These are phyloP conservation scores for Lithospermum erythrorhizon DNA, from an alignment of 257 asterid genomes.

Conservation along the genomic window DNA sequence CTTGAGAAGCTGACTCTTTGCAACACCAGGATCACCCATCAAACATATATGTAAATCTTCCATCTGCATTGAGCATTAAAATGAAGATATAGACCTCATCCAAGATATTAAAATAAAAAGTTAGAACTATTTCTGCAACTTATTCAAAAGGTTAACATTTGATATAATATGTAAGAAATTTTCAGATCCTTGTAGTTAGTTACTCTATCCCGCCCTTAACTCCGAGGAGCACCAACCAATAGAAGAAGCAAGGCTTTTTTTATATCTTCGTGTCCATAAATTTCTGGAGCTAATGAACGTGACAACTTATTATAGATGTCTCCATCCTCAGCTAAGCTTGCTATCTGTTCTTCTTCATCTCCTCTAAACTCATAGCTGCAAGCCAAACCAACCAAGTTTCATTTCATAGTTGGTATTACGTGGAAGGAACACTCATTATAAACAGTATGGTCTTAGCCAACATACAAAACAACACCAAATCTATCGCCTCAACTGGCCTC, in stretches of 20 bases:
- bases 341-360: conserved; percentile 76
- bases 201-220: conserved; percentile 97
- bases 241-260: conserved; percentile 96
- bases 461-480: neutral
- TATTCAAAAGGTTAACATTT: neutral
- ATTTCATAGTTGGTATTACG: neutral
- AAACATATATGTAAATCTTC: conserved; percentile 76
- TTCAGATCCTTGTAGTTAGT: conserved; percentile 7
- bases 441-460: neutral
- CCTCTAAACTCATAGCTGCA: conserved; percentile 56
- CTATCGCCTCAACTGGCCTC: neutral
- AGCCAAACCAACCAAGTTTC: conserved; percentile 3
- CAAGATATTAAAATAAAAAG: conserved; percentile 1
- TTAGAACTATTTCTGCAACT: neutral
- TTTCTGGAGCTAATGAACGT: conserved; percentile 92
- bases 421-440: neutral
- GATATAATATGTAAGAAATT: neutral
- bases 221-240: conserved; percentile 96
- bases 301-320: conserved; percentile 66
- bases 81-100: neutral
- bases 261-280: conserved; percentile 88
- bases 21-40: conserved; percentile 99
- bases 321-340: conserved; percentile 91
- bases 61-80: conserved; percentile 47
- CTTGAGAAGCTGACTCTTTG: conserved; percentile 96